These are phyloP conservation scores for Lactuca saligna DNA, from an alignment of 129 eudicot genomes.

Conservation along the genomic window DNA sequence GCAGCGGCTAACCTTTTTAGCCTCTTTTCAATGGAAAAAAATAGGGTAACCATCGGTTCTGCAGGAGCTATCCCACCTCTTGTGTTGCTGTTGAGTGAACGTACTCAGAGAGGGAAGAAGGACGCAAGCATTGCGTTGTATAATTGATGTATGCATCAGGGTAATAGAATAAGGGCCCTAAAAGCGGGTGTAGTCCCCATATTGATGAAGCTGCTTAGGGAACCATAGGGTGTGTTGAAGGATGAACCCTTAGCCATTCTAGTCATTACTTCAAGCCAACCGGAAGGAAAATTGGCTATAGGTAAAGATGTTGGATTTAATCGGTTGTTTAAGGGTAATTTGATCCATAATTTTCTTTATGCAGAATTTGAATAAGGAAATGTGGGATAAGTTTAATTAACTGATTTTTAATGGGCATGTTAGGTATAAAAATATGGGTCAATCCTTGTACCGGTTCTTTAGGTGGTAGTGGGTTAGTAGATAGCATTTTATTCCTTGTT, in stretches of 20 bases:
- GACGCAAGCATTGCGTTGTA: slow-evolving; percentile 93
- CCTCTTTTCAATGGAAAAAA: slow-evolving; percentile 78
- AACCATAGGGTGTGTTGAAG: slow-evolving; percentile 77
- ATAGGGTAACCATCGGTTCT: slow-evolving; percentile 71
- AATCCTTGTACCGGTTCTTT: too few species aligned
- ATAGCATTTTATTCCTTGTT: too few species aligned
- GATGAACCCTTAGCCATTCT: slow-evolving; percentile 87
- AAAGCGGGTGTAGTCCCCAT: slow-evolving; percentile 76
- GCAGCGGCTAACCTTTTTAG: slow-evolving; percentile 95
- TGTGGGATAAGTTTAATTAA: too few species aligned
- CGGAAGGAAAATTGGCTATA: slow-evolving; percentile 79
- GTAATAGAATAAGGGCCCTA: slow-evolving; percentile 82
- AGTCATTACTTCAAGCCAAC: slow-evolving; percentile 83
- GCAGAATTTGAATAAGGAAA: too few species aligned
- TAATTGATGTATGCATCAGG: slow-evolving; percentile 86
- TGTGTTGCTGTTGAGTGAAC: slow-evolving; percentile 66
- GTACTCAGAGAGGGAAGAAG: slow-evolving; percentile 88
- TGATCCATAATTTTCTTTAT: too few species aligned
- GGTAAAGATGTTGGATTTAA: too few species aligned
- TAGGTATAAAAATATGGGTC: too few species aligned
- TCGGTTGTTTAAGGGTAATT: too few species aligned
- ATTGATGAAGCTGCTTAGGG: slow-evolving; percentile 64
- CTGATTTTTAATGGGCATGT: too few species aligned
- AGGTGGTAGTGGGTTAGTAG: too few species aligned
- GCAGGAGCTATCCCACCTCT: slow-evolving; percentile 88